A percentile compares a stretch with the other conserved stretches of the same genome.
phyloP scores from a whole-genome alignment of 2,329 filamentous ascomycete species.

The Diaporthe helianthi region DNA sequence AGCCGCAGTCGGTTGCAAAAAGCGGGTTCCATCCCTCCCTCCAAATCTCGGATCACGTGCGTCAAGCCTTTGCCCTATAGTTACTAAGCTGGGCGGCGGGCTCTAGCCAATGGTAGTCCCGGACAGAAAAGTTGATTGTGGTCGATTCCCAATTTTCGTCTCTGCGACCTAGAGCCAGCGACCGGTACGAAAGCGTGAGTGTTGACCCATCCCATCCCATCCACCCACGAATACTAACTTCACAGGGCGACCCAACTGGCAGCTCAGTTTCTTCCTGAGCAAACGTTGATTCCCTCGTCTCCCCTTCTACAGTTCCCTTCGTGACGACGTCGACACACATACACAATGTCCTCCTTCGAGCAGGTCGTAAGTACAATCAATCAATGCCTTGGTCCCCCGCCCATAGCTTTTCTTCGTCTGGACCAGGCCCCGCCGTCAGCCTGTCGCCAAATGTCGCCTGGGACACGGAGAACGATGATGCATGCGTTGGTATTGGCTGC shows the following conservation, averaged over 20 bases:
- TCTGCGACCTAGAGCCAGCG: conserved; percentile 9
- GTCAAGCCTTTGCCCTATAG: conserved; percentile 7
- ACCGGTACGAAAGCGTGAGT: conserved; percentile 20
- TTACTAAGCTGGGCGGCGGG: background rate
- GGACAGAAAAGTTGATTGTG: conserved; percentile 24
- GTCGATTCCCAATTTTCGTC: conserved; percentile 24
- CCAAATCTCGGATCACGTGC: conserved; percentile 13
- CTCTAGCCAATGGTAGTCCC: background rate
- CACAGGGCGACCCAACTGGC: conserved; percentile 31
- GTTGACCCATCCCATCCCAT: conserved; percentile 28
- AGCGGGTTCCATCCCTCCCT: conserved; percentile 1
- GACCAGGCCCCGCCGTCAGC: conserved; percentile 4
- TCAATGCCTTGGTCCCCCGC: conserved; percentile 31
- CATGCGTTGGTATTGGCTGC: background rate
- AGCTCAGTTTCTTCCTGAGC: conserved; percentile 36
- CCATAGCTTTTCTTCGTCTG: background rate
- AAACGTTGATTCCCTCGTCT: conserved; percentile 38
- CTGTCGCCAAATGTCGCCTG: conserved; percentile 21
- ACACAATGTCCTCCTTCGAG: conserved; percentile 57
- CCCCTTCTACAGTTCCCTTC: conserved; percentile 36
- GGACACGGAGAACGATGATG: background rate
- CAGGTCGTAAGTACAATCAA: conserved; percentile 66
- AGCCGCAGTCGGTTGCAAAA: background rate
- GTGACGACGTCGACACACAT: conserved; percentile 38
- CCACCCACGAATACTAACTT: conserved; percentile 35